Evolutionary conservation across 2,329 filamentous ascomycete species (phyloP).

Genomic region (Dissoconium aciculare): DNA sequence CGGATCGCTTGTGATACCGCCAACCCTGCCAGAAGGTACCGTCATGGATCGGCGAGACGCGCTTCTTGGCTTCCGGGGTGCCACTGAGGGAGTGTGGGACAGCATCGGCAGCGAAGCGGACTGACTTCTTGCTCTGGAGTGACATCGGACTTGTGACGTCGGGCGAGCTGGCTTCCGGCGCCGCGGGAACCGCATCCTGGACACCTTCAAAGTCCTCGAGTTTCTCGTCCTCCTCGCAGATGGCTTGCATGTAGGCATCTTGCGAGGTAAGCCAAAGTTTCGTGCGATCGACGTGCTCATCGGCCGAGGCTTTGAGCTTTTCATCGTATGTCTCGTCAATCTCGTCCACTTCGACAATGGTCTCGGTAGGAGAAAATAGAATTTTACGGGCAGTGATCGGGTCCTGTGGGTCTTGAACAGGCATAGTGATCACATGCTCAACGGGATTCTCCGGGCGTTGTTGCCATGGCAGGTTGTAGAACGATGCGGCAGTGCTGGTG

Average conservation of each 20-base stretch:
- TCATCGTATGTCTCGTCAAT: slow-evolving; percentile 57
- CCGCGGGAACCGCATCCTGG: slow-evolving; percentile 18
- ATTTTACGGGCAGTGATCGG: slow-evolving; percentile 51
- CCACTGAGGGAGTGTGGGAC: slow-evolving; percentile 12
- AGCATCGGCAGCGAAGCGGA: slow-evolving; percentile 50
- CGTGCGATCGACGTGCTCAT: slow-evolving; percentile 69
- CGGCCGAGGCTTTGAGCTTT: slow-evolving; percentile 55
- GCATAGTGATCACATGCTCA: slow-evolving; percentile 53
- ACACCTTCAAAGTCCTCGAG: slow-evolving; percentile 18
- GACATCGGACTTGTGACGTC: slow-evolving; percentile 2
- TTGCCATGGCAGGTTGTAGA: slow-evolving; percentile 70
- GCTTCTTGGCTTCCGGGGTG: slow-evolving; percentile 8
- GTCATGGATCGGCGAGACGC: slow-evolving; percentile 23
- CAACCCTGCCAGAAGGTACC: slow-evolving; percentile 70
- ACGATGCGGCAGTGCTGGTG: slow-evolving; percentile 81
- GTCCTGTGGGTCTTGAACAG: slow-evolving; percentile 25
- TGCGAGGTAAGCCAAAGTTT: slow-evolving; percentile 77
- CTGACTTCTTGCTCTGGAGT: slow-evolving; percentile 48
- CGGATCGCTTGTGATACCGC: slow-evolving; percentile 41
- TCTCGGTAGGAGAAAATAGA: slow-evolving; percentile 25
- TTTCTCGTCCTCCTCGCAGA: slow-evolving; percentile 21
- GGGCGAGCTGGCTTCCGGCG: slow-evolving; percentile 17
- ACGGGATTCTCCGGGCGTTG: slow-evolving; percentile 30
- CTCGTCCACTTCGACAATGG: slow-evolving; percentile 28
- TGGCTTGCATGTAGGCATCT: slow-evolving; percentile 44